Base-by-base conservation (phyloP, 2,329 filamentous ascomycete genomes). In the Microcyclospora tardicrescens region DNA sequence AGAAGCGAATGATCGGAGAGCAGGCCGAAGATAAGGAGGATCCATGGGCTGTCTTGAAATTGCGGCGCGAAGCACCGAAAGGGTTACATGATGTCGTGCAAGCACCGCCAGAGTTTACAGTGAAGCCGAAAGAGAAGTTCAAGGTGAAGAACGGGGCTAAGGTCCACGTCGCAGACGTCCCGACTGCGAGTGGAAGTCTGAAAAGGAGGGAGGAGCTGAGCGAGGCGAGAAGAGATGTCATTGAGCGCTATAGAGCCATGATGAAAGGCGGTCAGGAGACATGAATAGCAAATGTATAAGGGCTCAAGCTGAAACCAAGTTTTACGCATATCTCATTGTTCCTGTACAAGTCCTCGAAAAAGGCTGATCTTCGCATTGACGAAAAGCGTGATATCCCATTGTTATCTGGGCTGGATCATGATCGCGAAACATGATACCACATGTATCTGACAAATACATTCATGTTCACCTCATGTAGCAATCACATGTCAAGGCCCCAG, bases 31-130 rank as follows among this genome's bases (percentile, higher is more conserved):
- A 69, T 32, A 69, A 77, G 37, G 73, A 77, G 9, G 84, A 89
- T 58, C 83, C 84, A 1, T 93, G 84, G 84, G 77, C 73, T 33
- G 75, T 75, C 44, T 60, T 94, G 47, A 79, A 80, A 56, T 70
- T 71, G 56, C 77, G 77, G 62, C 67, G 77, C 40, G 77, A 74
- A 16, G 72, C 75, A 48, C 51, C 56, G 4, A 60, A 58, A 19
- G 66, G 67, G 0, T 38, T 72, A 35, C 61, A 69, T 45, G 69
- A 74, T 57, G 69, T 87, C 19, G 85, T 75, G 2, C 69, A 78
- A 51, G 86, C 83, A 29, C 87, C 87, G 24, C 86, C 87, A 0
- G 73, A 74, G 45, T 70, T 93, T 39, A 77, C 72, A 44, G 70
- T 70, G 36, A 32, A 32, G 14, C 69, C 71, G 6, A 72, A 61